phyloP scores from a whole-genome alignment of 2,329 filamentous ascomycete genomes.

The Zopfia rhizophila region DNA sequence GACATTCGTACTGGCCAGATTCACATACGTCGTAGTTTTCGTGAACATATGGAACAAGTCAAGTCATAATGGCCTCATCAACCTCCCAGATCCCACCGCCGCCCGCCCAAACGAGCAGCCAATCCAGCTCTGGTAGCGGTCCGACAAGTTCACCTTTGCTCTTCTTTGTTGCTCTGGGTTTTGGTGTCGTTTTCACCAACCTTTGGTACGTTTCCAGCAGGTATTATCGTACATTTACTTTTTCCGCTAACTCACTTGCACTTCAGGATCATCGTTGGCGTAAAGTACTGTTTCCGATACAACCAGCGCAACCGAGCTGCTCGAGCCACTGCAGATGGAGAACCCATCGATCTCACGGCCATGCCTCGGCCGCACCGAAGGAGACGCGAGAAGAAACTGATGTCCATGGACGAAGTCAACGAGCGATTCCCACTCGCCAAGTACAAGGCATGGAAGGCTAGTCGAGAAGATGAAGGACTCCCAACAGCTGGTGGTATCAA shows the following conservation, averaged over 20 bases:
- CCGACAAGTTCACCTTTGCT: constrained; percentile 78
- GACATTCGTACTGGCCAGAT: constrained; percentile 3
- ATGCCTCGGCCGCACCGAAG: constrained; percentile 88
- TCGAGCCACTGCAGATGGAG: constrained; percentile 78
- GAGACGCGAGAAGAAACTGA: constrained; percentile 95
- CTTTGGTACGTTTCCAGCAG: constrained; percentile 76
- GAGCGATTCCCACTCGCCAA: constrained; percentile 95
- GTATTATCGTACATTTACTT: constrained; percentile 6
- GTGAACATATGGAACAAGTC: constrained; percentile 30
- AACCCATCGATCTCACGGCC: constrained; percentile 85
- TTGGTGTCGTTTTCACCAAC: constrained; percentile 98
- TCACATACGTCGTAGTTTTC: constrained; percentile 13
- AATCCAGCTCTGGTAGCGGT: constrained; percentile 50
- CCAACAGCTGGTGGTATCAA: constrained; percentile 83
- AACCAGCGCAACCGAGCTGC: constrained; percentile 90
- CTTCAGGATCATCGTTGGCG: constrained; percentile 95
- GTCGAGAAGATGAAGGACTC: constrained; percentile 83
- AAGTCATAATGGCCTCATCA: constrained; percentile 33
- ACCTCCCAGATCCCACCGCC: constrained; percentile 19
- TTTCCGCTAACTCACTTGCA: constrained; percentile 35
- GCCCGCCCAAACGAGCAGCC: constrained; percentile 21
- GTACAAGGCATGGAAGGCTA: constrained; percentile 94
- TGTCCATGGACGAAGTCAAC: constrained; percentile 99
- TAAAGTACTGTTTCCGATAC: constrained; percentile 99
- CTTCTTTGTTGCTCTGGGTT: constrained; percentile 95